phyloP scores from a whole-genome alignment of 441 rosid species.

The Aleurites moluccanus region DNA sequence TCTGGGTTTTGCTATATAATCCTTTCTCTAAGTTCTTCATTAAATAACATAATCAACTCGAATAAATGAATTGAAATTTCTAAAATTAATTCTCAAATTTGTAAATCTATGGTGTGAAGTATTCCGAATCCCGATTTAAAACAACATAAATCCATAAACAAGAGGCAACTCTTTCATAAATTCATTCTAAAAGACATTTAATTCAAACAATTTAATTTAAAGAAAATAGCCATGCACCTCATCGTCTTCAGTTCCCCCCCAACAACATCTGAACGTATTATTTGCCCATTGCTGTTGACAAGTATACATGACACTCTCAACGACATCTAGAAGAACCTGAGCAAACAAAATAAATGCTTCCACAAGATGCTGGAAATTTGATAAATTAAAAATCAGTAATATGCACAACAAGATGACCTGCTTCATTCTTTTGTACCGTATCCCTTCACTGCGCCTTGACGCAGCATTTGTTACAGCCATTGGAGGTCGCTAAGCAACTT shows the following conservation, averaged over 20 bases:
- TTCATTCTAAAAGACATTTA: background rate
- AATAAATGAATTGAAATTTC: background rate
- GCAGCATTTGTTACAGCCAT: constrained; percentile 99
- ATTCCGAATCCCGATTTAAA: background rate
- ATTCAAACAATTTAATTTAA: background rate
- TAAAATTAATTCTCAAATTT: background rate
- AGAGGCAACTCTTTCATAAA: background rate
- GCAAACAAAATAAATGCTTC: constrained; percentile 22
- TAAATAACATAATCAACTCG: background rate
- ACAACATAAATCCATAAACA: background rate
- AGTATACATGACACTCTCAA: constrained; percentile 95
- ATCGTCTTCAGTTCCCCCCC: constrained; percentile 98
- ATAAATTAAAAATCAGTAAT: background rate
- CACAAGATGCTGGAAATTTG: background rate
- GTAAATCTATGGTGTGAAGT: background rate
- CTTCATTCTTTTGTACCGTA: constrained; percentile 92
- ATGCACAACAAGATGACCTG: constrained; percentile 30
- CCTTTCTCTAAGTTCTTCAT: too few relatives aligned
- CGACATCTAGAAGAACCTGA: constrained; percentile 92
- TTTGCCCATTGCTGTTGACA: constrained; percentile 95
- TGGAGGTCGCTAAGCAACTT: constrained; percentile 90
- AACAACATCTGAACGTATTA: constrained; percentile 88
- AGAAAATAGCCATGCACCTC: constrained; percentile 45
- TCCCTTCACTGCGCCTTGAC: constrained; percentile 98
- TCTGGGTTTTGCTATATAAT: too few relatives aligned